A percentile compares a stretch with the other conserved stretches of the same genome.
Conservation (phyloP, 2,329 filamentous ascomycete species). For the Pezicula radicicola region DNA sequence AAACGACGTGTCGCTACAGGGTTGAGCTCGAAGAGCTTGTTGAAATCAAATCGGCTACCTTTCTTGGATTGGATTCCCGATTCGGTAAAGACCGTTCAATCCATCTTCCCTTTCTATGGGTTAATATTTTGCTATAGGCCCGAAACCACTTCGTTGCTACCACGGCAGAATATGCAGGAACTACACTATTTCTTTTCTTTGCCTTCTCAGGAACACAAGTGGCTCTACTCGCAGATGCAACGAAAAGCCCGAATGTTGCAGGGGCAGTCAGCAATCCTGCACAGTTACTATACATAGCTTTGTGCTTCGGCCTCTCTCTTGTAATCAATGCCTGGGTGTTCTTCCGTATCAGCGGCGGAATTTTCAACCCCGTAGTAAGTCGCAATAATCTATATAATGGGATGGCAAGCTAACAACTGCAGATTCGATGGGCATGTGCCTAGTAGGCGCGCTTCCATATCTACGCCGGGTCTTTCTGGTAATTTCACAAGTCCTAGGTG, state of each 20-base stretch:
- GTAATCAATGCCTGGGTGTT: constrained; percentile 53
- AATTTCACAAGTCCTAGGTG: constrained; percentile 30
- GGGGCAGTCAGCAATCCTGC: constrained; percentile 36
- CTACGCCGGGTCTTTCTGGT: constrained; percentile 28
- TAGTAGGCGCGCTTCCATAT: constrained; percentile 32
- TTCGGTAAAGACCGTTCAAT: constrained; percentile 6
- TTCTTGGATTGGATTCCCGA: constrained; percentile 14
- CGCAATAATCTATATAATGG: neutral
- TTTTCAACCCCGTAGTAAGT: constrained; percentile 46
- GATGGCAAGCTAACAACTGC: neutral
- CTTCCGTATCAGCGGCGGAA: constrained; percentile 46
- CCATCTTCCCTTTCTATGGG: neutral
- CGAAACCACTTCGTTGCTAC: constrained; percentile 19
- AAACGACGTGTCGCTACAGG: neutral
- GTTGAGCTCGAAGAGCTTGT: constrained; percentile 7
- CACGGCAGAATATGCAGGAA: constrained; percentile 20
- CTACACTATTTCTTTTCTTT: constrained; percentile 25
- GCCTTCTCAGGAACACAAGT: constrained; percentile 22
- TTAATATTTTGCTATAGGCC: constrained; percentile 7
- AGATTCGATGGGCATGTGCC: constrained; percentile 34
- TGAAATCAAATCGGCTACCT: constrained; percentile 16
- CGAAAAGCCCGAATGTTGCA: constrained; percentile 29
- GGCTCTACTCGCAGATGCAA: constrained; percentile 20
- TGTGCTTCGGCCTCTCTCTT: constrained; percentile 30
- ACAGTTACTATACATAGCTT: constrained; percentile 30